These are phyloP conservation scores for Moringa oleifera DNA, from an alignment of 345 rosid genomes.

Conservation along the genomic window DNA sequence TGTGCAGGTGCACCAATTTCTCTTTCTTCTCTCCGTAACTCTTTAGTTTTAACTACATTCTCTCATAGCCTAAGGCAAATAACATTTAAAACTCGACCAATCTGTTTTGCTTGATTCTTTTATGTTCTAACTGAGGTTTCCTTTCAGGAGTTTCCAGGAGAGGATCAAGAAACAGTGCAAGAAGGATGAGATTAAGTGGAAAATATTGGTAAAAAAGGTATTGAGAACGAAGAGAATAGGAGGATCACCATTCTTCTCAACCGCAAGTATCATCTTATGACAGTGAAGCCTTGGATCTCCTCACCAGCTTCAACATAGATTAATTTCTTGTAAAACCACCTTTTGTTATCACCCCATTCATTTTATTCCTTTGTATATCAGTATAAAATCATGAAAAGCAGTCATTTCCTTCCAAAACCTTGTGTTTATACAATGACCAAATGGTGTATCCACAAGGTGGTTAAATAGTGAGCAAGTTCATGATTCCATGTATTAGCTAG, in stretches of 20 bases:
- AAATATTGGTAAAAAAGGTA: slow-evolving; percentile 60
- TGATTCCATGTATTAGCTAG: too few relatives aligned
- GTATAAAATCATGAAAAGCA: not conserved
- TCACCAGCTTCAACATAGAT: not conserved
- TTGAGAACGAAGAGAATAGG: slow-evolving; percentile 50
- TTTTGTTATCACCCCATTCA: too few relatives aligned
- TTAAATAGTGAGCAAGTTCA: too few relatives aligned
- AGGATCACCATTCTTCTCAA: slow-evolving; percentile 45
- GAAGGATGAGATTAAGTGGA: slow-evolving; percentile 71
- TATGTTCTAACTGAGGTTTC: not conserved
- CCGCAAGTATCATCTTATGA: slow-evolving; percentile 17
- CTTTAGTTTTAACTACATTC: too few relatives aligned
- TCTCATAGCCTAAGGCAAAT: too few relatives aligned
- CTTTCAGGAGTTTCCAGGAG: slow-evolving; percentile 58
- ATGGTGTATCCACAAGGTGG: too few relatives aligned
- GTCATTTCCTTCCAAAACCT: too few relatives aligned
- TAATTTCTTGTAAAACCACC: not conserved
- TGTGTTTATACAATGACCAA: too few relatives aligned
- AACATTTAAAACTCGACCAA: too few relatives aligned
- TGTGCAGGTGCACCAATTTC: slow-evolving; percentile 51
- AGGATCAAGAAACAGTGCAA: slow-evolving; percentile 61
- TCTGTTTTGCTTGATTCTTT: too few relatives aligned
- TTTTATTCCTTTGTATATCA: not conserved
- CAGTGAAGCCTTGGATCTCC: not conserved
- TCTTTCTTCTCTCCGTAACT: not conserved